A percentile compares a stretch with the other conserved stretches of the same genome.
Conservation (phyloP, 495 filamentous ascomycete species). For the Astrothelium macrocarpum region DNA sequence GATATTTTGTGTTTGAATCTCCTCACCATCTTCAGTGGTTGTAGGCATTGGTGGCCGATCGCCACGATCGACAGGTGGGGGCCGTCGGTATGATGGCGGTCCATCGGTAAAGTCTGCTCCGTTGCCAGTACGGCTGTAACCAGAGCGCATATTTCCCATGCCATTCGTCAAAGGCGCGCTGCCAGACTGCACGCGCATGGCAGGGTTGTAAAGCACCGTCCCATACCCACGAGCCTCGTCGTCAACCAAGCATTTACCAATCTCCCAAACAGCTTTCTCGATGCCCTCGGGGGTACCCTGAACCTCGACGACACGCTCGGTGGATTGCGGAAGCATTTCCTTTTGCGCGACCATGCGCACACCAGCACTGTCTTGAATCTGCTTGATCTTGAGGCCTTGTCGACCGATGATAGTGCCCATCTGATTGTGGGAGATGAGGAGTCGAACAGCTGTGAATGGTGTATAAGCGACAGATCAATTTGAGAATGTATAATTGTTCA, state of each 20-base stretch:
- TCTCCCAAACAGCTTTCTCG: slow-evolving; percentile 94
- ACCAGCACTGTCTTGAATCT: slow-evolving; percentile 93
- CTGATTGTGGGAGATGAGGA: slow-evolving; percentile 98
- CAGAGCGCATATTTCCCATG: slow-evolving; percentile 39
- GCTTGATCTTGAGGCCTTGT: slow-evolving; percentile 95
- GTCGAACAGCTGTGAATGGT: slow-evolving; percentile 68
- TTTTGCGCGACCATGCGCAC: slow-evolving; percentile 99
- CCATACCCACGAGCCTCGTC: slow-evolving; percentile 95
- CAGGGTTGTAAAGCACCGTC: slow-evolving; percentile 93
- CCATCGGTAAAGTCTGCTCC: slow-evolving; percentile 93
- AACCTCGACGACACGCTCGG: slow-evolving; percentile 96
- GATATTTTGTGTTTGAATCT: slow-evolving; percentile 97
- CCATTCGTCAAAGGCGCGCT: slow-evolving; percentile 42
- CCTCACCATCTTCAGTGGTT: slow-evolving; percentile 89
- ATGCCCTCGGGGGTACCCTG: slow-evolving; percentile 89
- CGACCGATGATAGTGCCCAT: slow-evolving; percentile 99
- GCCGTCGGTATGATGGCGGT: slow-evolving; percentile 56
- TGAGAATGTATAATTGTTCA: no score
- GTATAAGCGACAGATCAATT: slow-evolving; percentile 28
- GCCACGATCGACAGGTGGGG: slow-evolving; percentile 69
- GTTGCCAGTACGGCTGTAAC: slow-evolving; percentile 88
- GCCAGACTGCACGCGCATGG: slow-evolving; percentile 66
- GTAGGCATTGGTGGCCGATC: slow-evolving; percentile 63
- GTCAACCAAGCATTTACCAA: slow-evolving; percentile 95
- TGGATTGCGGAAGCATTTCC: slow-evolving; percentile 98